Evolutionary conservation across 2,329 filamentous ascomycete genomes (phyloP).

Genomic region (Tolypocladium ophioglossoides): DNA sequence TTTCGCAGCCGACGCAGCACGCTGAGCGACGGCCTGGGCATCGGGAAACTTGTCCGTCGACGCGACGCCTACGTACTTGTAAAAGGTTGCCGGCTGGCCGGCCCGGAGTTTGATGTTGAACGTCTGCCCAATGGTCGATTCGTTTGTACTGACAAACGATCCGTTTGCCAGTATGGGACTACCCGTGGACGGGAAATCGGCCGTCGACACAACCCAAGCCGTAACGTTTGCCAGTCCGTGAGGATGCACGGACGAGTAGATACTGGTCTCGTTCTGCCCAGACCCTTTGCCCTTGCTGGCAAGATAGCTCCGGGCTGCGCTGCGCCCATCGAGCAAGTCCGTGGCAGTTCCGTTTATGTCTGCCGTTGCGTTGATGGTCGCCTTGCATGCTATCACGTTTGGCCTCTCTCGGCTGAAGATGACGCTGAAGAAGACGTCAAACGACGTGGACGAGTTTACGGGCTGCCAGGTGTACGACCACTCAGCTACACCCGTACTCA

Average conservation of each 20-base stretch:
- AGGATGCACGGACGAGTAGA: conserved; percentile 57
- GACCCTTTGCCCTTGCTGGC: conserved; percentile 29
- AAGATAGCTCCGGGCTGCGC: conserved; percentile 54
- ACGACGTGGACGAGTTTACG: conserved; percentile 9
- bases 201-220: conserved; percentile 39
- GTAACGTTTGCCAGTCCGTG: conserved; percentile 50
- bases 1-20: conserved; percentile 36
- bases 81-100: conserved; percentile 42
- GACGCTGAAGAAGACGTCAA: conserved; percentile 39
- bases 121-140: conserved; percentile 54
- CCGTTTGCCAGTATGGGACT: conserved; percentile 12
- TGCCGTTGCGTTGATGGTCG: conserved; percentile 45
- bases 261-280: conserved; percentile 39
- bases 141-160: conserved; percentile 39
- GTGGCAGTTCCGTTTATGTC: conserved; percentile 47
- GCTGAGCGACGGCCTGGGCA: conserved; percentile 41
- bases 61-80: conserved; percentile 59
- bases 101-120: conserved; percentile 41
- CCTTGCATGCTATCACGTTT: conserved; percentile 54
- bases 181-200: conserved; percentile 30
- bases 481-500: conserved; percentile 49
- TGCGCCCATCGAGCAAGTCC: conserved; percentile 57
- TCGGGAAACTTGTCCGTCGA: conserved; percentile 57
- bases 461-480: conserved; percentile 62
- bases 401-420: conserved; percentile 31